Evolutionary conservation across 2,329 filamentous ascomycete species (phyloP).

Genomic region (Colletotrichum tamarilloi): DNA sequence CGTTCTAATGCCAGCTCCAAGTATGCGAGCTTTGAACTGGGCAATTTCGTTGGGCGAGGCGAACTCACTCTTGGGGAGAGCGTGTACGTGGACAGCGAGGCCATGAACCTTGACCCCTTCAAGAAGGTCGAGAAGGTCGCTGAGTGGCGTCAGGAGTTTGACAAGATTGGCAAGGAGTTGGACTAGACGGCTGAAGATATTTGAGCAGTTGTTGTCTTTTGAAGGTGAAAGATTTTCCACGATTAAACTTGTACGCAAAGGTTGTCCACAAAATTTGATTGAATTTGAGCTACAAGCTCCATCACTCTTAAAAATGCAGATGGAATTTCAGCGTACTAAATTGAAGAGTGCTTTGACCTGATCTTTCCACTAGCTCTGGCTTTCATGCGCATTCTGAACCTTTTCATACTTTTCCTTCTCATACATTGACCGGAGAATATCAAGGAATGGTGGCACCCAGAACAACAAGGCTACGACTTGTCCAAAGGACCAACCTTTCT

Average conservation of each 20-base stretch:
- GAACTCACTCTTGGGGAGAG: not conserved
- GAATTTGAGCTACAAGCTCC: no score
- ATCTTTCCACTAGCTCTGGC: not conserved
- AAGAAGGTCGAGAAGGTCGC: constrained; percentile 43
- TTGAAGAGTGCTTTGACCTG: no score
- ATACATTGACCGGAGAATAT: not conserved
- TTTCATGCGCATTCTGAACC: not conserved
- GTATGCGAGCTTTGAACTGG: not conserved
- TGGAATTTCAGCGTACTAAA: no score
- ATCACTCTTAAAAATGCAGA: no score
- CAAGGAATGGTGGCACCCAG: not conserved
- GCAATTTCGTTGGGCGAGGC: not conserved
- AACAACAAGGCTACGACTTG: constrained; percentile 1
- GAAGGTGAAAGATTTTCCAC: no score
- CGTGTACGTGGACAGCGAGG: constrained; percentile 42
- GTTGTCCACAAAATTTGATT: no score
- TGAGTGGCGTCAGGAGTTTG: constrained; percentile 45
- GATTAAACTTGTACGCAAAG: no score
- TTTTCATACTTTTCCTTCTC: not conserved
- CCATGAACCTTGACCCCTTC: constrained; percentile 47
- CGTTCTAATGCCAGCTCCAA: not conserved
- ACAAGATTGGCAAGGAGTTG: constrained; percentile 40
- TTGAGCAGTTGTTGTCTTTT: no score
- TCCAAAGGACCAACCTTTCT: not conserved
- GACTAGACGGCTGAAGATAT: not conserved